A percentile compares a stretch with the other conserved stretches of the same genome.
phyloP scores from a whole-genome alignment of 2,329 filamentous ascomycete genomes.

The Trematosphaeria pertusa region DNA sequence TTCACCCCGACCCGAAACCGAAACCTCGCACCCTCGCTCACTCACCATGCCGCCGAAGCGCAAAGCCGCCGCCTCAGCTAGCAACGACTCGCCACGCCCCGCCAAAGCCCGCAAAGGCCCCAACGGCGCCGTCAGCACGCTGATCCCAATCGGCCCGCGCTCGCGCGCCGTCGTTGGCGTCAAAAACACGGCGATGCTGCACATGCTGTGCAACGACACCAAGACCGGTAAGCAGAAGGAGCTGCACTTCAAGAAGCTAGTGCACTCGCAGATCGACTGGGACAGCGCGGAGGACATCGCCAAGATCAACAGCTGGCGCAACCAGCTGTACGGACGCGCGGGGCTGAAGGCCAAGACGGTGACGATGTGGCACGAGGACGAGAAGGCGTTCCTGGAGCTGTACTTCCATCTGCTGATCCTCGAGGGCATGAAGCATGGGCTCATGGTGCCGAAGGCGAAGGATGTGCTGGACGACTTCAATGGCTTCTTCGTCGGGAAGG shows the following conservation, averaged over 20 bases:
- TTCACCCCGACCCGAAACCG: not conserved
- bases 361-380: constrained; percentile 21
- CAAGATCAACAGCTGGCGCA: constrained; percentile 33
- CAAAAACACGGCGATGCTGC: constrained; percentile 15
- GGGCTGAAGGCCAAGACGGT: constrained; percentile 24
- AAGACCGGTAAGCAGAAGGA: constrained; percentile 12
- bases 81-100: not conserved
- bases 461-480: constrained; percentile 23
- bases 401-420: constrained; percentile 24
- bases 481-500: constrained; percentile 16
- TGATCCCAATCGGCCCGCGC: constrained; percentile 19
- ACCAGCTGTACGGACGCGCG: constrained; percentile 30
- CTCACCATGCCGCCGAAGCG: constrained; percentile 8
- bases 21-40: not conserved
- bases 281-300: constrained; percentile 19
- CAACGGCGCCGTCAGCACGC: constrained; percentile 2
- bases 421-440: constrained; percentile 13
- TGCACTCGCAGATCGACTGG: constrained; percentile 27
- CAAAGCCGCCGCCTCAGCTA: constrained; percentile 2
- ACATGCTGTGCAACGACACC: constrained; percentile 21
- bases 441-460: constrained; percentile 12
- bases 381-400: constrained; percentile 28
- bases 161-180: constrained; percentile 14
- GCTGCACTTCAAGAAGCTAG: constrained; percentile 26
- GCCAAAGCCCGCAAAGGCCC: not conserved